Evolutionary conservation across 805 yeast genomes (phyloP), one percentile per base, ranked within the genome.

Genomic region (Diddensiella santjacobensis): DNA sequence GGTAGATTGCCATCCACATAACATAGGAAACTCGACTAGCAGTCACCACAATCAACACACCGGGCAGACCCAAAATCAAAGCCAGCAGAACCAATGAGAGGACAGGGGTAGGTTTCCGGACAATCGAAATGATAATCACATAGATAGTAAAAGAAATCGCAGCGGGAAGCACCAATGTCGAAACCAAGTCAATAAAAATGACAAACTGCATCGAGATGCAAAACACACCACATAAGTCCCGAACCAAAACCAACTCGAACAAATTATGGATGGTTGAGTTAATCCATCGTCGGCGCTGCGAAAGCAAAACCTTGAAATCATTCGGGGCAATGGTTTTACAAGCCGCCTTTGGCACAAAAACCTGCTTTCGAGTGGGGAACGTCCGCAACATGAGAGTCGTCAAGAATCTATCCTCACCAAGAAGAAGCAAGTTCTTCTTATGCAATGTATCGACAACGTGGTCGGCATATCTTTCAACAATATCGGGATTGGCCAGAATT

Each of bases 241-340:
- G 83, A 33, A 89, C 91, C 54, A 87, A 67, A 1, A 83, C 85
- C 59, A 90, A 78, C 64, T 90, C 97, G 84, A 90, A 79, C 65
- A 90, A 75, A 62, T 90, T 90, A 66, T 90, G 97, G 22, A 90
- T 93, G 0, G 97, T 90, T 2, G 96, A 89, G 66, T 90, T 90
- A 56, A 90, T 90, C 97, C 97, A 90, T 65, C 97, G 84, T 71
- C 97, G 87, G 66, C 97, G 83, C 65, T 90, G 97, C 0, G 96
- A 90, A 41, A 90, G 71, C 53, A 90, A 71, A 47, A 90, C 93
- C 49, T 69, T 74, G 62, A 90, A 87, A 38, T 76, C 74, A 57
- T 83, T 85, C 0, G 97, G 97, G 19, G 83, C 97, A 55, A 87
- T 70, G 1, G 97, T 90, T 64, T 88, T 87, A 71, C 96, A 89